phyloP scores from a whole-genome alignment of 352 stramenopile species.

The Globisporangium cederbergense region DNA sequence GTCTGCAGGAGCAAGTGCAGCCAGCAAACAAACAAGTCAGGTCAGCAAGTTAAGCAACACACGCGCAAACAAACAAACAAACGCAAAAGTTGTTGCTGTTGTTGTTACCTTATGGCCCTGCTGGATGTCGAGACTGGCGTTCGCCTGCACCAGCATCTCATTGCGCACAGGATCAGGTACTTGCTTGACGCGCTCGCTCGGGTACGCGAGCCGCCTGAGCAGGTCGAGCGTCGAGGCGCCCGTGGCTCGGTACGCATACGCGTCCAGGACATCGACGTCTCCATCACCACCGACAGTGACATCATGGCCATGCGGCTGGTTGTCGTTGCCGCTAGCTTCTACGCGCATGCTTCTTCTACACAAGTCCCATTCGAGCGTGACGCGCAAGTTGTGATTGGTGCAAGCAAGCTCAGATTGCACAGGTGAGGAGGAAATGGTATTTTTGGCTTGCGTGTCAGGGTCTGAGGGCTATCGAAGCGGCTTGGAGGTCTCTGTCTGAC shows the following conservation, averaged over 20 bases:
- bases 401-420: not conserved
- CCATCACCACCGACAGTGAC: not conserved
- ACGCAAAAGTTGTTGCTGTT: too few species aligned
- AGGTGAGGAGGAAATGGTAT: slow-evolving; percentile 2
- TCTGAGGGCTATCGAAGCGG: not conserved
- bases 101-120: slow-evolving; percentile 13
- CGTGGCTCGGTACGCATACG: slow-evolving; percentile 22
- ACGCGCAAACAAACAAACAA: not conserved
- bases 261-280: slow-evolving; percentile 22
- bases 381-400: not conserved
- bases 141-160: slow-evolving; percentile 45
- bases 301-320: not conserved
- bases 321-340: not conserved
- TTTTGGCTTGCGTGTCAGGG: slow-evolving; percentile 1
- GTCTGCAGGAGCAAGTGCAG: not conserved
- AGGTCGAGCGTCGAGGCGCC: slow-evolving; percentile 63
- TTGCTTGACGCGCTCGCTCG: not conserved
- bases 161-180: slow-evolving; percentile 27
- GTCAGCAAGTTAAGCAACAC: not conserved
- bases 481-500: not conserved
- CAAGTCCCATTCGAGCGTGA: slow-evolving; percentile 2
- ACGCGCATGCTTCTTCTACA: slow-evolving; percentile 9
- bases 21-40: not conserved
- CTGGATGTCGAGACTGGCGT: slow-evolving; percentile 13
- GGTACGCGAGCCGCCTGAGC: slow-evolving; percentile 32